These are phyloP conservation scores for Paraphaeosphaeria sporulosa DNA, from an alignment of 2,329 filamentous ascomycete genomes.

Conservation along the genomic window DNA sequence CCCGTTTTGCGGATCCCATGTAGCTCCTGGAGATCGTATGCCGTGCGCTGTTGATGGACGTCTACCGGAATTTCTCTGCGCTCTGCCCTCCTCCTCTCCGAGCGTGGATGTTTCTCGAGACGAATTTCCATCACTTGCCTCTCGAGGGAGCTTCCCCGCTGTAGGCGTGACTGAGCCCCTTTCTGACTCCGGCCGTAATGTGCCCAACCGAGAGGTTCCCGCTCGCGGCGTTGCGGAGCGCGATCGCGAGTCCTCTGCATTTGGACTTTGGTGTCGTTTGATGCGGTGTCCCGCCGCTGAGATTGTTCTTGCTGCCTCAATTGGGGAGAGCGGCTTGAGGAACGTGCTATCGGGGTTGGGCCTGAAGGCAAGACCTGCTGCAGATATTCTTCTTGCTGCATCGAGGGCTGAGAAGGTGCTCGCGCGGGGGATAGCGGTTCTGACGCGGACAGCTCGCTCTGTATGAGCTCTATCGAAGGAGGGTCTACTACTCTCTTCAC, in stretches of 20 bases:
- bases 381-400: slow-evolving; percentile 8
- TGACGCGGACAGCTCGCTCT: neutral
- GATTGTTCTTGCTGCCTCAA: slow-evolving; percentile 1
- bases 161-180: neutral
- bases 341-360: neutral
- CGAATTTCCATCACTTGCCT: neutral
- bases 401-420: slow-evolving; percentile 9
- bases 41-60: slow-evolving; percentile 18
- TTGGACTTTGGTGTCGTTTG: slow-evolving; percentile 1
- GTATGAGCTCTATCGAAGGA: neutral
- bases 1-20: neutral
- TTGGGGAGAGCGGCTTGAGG: neutral
- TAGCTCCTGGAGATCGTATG: slow-evolving; percentile 11
- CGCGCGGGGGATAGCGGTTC: slow-evolving; percentile 1
- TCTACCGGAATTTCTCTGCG: slow-evolving; percentile 8
- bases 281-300: slow-evolving; percentile 10
- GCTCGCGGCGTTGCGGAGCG: neutral
- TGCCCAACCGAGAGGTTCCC: neutral
- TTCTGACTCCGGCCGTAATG: neutral
- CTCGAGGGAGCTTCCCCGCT: neutral
- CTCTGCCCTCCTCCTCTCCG: neutral
- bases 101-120: neutral
- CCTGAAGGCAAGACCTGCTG: slow-evolving; percentile 1
- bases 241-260: neutral
- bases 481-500: slow-evolving; percentile 3